These are phyloP conservation scores for Lotus japonicus DNA, from an alignment of 306 rosid genomes.

Conservation along the genomic window DNA sequence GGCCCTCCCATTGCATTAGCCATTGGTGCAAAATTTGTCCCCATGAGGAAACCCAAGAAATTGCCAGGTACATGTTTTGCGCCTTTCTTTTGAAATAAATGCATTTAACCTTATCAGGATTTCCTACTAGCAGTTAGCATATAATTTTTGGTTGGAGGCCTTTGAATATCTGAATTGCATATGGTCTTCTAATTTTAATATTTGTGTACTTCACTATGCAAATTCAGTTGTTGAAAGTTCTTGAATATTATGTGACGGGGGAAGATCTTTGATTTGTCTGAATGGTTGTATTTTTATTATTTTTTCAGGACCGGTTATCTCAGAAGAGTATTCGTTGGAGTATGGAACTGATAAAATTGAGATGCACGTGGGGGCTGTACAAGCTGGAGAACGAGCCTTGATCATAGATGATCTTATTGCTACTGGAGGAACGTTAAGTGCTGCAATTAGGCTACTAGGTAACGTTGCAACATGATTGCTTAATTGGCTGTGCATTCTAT, in stretches of 20 bases:
- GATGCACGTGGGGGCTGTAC: constrained; percentile 97
- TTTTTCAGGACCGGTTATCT: constrained; percentile 78
- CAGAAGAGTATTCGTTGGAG: constrained; percentile 94
- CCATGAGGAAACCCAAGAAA: constrained; percentile 93
- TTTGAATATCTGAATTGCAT: background rate
- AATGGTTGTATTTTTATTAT: constrained; percentile 14
- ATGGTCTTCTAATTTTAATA: background rate
- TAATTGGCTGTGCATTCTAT: background rate
- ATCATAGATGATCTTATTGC: constrained; percentile 96
- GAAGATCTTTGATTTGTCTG: constrained; percentile 15
- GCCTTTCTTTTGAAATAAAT: background rate
- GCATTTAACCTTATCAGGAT: background rate
- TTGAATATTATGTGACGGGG: background rate
- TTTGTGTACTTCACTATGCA: background rate
- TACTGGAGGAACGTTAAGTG: constrained; percentile 90
- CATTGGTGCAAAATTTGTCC: constrained; percentile 95
- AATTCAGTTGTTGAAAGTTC: background rate
- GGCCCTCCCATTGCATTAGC: constrained; percentile 99
- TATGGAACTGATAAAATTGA: constrained; percentile 94
- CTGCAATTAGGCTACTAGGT: constrained; percentile 94
- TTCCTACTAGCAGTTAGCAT: constrained; percentile 2
- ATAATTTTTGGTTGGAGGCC: background rate
- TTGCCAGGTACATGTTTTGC: constrained; percentile 65
- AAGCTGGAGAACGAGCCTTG: constrained; percentile 85
- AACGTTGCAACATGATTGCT: constrained; percentile 10